phyloP scores from a whole-genome alignment of 192 early-diverging fungal genomes.

The Backusella sp. region DNA sequence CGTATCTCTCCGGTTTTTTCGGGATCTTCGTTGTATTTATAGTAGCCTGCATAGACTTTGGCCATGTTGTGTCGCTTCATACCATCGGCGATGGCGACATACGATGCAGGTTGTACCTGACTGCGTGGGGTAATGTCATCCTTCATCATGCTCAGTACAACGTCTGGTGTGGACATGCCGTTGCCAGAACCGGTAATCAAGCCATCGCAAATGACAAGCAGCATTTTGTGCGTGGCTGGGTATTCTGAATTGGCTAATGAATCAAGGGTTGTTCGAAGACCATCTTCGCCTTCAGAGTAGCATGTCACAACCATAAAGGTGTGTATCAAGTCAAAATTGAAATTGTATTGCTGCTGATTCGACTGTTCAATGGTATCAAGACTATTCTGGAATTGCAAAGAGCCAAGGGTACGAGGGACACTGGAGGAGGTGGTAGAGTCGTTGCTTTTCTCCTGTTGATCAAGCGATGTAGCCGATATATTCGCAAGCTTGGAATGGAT shows the following conservation, averaged over 20 bases:
- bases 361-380: constrained; percentile 17
- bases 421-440: constrained; percentile 4
- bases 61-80: constrained; percentile 90
- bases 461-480: neutral
- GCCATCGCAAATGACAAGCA: constrained; percentile 79
- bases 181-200: constrained; percentile 76
- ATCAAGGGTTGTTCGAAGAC: constrained; percentile 73
- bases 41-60: constrained; percentile 90
- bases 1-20: constrained; percentile 21
- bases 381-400: neutral
- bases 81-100: constrained; percentile 88
- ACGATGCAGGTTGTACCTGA: constrained; percentile 71
- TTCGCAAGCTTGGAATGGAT: neutral
- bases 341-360: constrained; percentile 31
- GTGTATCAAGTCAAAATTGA: constrained; percentile 60
- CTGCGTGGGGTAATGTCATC: constrained; percentile 64
- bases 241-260: constrained; percentile 76
- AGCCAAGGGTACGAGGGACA: constrained; percentile 5
- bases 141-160: constrained; percentile 77
- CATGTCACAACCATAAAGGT: constrained; percentile 77
- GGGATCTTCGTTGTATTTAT: constrained; percentile 58
- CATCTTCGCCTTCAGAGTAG: constrained; percentile 76
- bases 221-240: constrained; percentile 72
- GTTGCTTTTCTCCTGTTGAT: neutral
- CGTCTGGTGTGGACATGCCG: constrained; percentile 72